phyloP scores from a whole-genome alignment of 768 basidiomycete species.

The Saitozyma podzolica region DNA sequence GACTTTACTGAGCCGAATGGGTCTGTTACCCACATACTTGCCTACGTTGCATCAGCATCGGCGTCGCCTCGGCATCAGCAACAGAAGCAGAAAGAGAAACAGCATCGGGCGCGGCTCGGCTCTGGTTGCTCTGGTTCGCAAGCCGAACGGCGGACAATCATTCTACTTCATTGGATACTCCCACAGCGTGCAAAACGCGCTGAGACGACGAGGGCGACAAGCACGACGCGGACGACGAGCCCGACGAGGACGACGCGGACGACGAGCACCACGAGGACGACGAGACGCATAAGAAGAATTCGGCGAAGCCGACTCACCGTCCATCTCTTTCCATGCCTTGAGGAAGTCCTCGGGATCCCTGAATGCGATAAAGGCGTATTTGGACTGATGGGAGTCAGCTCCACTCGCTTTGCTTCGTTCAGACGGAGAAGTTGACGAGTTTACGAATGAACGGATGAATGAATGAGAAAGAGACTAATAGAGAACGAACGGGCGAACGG shows the following conservation, averaged over 20 bases:
- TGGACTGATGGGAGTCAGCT: constrained; percentile 64
- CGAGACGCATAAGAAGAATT: not conserved
- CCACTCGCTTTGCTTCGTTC: no score
- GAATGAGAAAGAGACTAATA: not conserved
- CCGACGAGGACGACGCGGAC: no score
- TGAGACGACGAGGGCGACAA: no score
- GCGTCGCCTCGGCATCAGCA: not conserved
- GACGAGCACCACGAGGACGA: no score
- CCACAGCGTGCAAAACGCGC: no score
- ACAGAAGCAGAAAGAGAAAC: no score
- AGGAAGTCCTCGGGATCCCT: constrained; percentile 98
- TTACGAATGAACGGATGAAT: not conserved
- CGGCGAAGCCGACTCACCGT: constrained; percentile 62
- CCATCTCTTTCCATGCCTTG: constrained; percentile 99
- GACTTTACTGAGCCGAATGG: constrained; percentile 94
- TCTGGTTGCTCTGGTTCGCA: not conserved
- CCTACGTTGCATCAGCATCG: constrained; percentile 56
- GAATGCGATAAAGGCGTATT: constrained; percentile 96
- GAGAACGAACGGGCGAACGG: not conserved
- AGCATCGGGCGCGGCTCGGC: no score
- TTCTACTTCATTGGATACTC: not conserved
- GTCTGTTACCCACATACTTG: constrained; percentile 97
- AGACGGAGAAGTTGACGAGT: constrained; percentile 1
- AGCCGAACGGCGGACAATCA: not conserved
- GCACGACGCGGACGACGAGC: no score